A percentile compares a stretch with the other conserved stretches of the same genome.
These are phyloP conservation scores for Graphilbum fragrans DNA, from an alignment of 2,329 filamentous ascomycete species.

Conservation along the genomic window DNA sequence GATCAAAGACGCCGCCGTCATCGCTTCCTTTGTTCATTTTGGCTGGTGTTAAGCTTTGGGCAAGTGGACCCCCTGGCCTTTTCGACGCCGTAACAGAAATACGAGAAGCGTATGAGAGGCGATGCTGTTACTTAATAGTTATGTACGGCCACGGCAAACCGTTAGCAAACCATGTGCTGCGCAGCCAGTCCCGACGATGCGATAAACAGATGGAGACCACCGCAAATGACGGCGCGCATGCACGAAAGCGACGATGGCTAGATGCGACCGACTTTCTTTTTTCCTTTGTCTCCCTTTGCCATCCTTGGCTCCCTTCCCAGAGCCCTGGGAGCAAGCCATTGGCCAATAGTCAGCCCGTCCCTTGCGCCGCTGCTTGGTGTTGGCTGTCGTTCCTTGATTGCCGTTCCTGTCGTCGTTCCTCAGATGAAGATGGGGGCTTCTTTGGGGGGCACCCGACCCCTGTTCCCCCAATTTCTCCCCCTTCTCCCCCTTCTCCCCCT, in stretches of 20 bases:
- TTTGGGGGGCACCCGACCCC: too few species aligned
- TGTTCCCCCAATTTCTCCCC: too few species aligned
- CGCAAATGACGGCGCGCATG: too few species aligned
- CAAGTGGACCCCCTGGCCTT: not conserved
- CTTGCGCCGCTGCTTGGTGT: not conserved
- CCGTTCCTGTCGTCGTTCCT: too few species aligned
- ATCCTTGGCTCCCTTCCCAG: not conserved
- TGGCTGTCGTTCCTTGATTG: too few species aligned
- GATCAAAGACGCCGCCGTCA: too few species aligned
- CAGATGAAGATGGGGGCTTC: too few species aligned
- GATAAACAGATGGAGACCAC: too few species aligned
- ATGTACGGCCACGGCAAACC: conserved; percentile 9
- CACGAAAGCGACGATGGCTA: too few species aligned
- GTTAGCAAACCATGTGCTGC: conserved; percentile 6
- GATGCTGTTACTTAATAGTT: conserved; percentile 12
- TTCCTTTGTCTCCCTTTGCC: not conserved
- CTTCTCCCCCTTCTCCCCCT: too few species aligned
- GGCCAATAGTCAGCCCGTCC: conserved; percentile 3
- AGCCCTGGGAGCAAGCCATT: conserved; percentile 5
- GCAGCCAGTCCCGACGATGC: conserved; percentile 9
- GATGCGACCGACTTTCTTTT: not conserved
- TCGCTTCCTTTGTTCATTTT: too few species aligned
- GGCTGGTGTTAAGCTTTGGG: too few species aligned
- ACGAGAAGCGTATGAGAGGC: not conserved
- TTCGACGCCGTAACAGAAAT: not conserved